Percentiles rank a stretch among this genome's conserved stretches.
Evolutionary conservation across 1,139 yeast species (phyloP).

Genomic region (Candida freyschussii): DNA sequence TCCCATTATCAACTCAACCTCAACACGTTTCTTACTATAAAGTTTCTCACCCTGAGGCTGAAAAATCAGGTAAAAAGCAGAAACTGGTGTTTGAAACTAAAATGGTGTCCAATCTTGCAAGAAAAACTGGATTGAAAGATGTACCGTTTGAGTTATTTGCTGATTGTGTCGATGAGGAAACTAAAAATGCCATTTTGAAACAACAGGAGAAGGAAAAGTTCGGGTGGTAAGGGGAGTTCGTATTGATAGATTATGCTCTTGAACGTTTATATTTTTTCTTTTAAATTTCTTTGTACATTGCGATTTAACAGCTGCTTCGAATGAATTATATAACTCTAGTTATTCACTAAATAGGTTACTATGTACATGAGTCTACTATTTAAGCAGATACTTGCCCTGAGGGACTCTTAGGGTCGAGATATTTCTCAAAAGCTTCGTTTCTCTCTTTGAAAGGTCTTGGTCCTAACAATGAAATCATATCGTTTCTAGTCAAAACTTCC

Average conservation of each 20-base stretch:
- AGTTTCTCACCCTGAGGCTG: slow-evolving; percentile 21
- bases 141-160: slow-evolving; percentile 57
- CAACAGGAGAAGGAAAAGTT: slow-evolving; percentile 56
- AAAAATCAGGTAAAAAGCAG: slow-evolving; percentile 24
- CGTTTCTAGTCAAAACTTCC: slow-evolving; percentile 86
- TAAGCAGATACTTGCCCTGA: too few species aligned
- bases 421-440: slow-evolving; percentile 92
- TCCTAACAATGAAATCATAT: slow-evolving; percentile 82
- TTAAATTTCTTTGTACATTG: too few species aligned
- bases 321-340: too few species aligned
- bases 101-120: slow-evolving; percentile 41
- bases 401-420: slow-evolving; percentile 31
- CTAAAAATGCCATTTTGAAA: slow-evolving; percentile 53
- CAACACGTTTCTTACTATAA: slow-evolving; percentile 35
- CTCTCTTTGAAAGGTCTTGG: slow-evolving; percentile 82
- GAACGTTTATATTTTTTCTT: too few species aligned
- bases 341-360: too few species aligned
- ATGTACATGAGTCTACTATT: too few species aligned
- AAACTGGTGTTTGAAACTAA: slow-evolving; percentile 47
- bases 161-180: slow-evolving; percentile 52
- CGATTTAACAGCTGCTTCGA: too few species aligned
- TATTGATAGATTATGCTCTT: too few species aligned
- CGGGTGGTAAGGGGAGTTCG: too few species aligned
- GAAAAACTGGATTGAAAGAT: slow-evolving; percentile 57
- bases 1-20: slow-evolving; percentile 77